A percentile compares a stretch with the other conserved stretches of the same genome.
These are phyloP conservation scores for Lophiotrema nucula DNA, from an alignment of 495 filamentous ascomycete genomes.

Conservation along the genomic window DNA sequence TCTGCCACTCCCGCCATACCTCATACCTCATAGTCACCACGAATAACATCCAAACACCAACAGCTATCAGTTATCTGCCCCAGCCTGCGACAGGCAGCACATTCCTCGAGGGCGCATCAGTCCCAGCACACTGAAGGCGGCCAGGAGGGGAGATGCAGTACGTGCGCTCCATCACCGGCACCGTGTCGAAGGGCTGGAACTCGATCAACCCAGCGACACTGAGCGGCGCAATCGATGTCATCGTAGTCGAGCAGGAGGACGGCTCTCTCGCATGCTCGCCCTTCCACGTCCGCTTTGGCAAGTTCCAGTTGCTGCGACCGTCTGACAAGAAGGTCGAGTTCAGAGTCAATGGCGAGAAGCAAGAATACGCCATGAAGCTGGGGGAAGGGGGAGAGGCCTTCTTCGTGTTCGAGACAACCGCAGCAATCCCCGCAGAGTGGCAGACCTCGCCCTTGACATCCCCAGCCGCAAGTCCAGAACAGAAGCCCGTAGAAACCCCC, in stretches of 20 bases:
- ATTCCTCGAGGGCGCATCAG: too few relatives aligned
- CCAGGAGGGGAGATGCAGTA: slow-evolving; percentile 72
- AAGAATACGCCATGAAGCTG: slow-evolving; percentile 96
- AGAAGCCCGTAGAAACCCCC: slow-evolving; percentile 54
- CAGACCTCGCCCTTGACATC: slow-evolving; percentile 94
- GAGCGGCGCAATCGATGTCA: slow-evolving; percentile 97
- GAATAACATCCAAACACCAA: too few relatives aligned
- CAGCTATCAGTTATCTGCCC: too few relatives aligned
- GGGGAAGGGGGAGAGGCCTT: slow-evolving; percentile 97
- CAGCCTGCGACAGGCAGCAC: too few relatives aligned
- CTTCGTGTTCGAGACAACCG: slow-evolving; percentile 94
- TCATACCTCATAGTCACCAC: background rate
- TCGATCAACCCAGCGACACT: slow-evolving; percentile 98
- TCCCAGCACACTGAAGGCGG: too few relatives aligned
- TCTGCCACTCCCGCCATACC: background rate
- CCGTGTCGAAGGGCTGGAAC: slow-evolving; percentile 98
- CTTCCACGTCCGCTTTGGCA: slow-evolving; percentile 98
- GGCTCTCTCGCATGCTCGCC: slow-evolving; percentile 90
- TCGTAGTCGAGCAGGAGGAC: slow-evolving; percentile 97
- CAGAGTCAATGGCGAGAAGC: slow-evolving; percentile 85
- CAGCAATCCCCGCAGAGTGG: slow-evolving; percentile 79
- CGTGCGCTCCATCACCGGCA: slow-evolving; percentile 92
- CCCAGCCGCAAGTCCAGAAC: slow-evolving; percentile 74
- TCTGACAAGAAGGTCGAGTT: slow-evolving; percentile 99
- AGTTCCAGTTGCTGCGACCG: slow-evolving; percentile 92